Conservation (phyloP, 176 grass and related monocot genomes). For the Canna indica region DNA sequence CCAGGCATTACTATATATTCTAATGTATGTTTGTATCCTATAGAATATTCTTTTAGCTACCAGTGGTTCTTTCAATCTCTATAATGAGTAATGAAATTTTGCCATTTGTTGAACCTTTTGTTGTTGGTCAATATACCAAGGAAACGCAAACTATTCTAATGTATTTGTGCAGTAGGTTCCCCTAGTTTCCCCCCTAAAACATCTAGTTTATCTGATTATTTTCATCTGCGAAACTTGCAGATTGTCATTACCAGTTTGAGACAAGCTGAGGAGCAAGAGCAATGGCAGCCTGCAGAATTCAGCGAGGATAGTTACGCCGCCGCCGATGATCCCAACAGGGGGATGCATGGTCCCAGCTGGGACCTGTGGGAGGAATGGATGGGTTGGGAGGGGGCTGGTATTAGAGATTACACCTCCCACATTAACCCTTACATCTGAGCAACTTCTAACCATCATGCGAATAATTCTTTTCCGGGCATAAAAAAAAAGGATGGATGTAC, state of each 20-base stretch:
- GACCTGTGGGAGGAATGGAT: slow-evolving; percentile 31
- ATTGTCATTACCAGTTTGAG: slow-evolving; percentile 13
- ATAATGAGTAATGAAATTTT: too few species aligned
- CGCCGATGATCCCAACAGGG: background rate
- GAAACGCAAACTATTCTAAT: background rate
- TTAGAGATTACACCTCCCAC: slow-evolving; percentile 22
- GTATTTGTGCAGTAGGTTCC: too few species aligned
- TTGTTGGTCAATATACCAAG: background rate
- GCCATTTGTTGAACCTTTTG: background rate
- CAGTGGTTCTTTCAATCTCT: too few species aligned
- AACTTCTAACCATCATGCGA: background rate
- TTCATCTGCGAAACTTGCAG: background rate
- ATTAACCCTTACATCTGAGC: slow-evolving; percentile 23
- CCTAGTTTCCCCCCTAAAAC: too few species aligned
- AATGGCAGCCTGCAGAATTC: background rate
- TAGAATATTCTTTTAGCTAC: too few species aligned
- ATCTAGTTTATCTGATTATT: background rate
- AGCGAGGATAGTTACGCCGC: background rate
- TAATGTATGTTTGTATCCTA: too few species aligned
- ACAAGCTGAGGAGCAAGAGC: slow-evolving; percentile 8
- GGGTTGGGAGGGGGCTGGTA: slow-evolving; percentile 26
- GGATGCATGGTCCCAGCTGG: slow-evolving; percentile 17
- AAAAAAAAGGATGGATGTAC: background rate
- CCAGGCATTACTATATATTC: too few species aligned
- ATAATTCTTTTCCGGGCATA: background rate